Conservation (phyloP, 1,284 basidiomycete genomes). For the Butyriboletus appendiculatus region DNA sequence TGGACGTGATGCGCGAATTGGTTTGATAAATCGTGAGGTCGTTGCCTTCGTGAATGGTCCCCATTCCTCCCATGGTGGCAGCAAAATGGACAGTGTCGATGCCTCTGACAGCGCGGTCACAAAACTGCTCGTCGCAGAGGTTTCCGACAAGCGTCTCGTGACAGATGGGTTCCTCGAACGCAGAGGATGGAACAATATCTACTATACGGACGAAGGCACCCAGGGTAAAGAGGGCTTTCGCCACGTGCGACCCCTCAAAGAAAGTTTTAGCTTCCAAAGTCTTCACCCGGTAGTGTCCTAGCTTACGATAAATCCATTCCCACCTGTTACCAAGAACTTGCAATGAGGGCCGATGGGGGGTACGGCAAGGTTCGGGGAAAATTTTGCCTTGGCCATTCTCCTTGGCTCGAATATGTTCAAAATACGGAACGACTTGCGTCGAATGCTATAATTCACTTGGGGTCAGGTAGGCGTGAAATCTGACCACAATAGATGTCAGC, state of each 20-base stretch:
- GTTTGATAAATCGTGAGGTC: slow-evolving; percentile 49
- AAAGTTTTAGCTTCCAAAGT: neutral
- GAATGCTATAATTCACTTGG: neutral
- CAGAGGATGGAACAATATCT: slow-evolving; percentile 39
- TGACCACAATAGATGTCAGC: neutral
- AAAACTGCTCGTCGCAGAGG: slow-evolving; percentile 46
- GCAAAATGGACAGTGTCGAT: slow-evolving; percentile 54
- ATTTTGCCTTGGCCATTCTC: slow-evolving; percentile 4
- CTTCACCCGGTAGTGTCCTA: neutral
- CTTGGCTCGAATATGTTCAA: neutral
- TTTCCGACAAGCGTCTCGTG: slow-evolving; percentile 46
- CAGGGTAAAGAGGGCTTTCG: slow-evolving; percentile 36
- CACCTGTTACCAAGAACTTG: slow-evolving; percentile 52
- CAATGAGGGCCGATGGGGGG: slow-evolving; percentile 2
- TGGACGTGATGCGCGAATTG: slow-evolving; percentile 52
- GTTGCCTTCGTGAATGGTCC: slow-evolving; percentile 54
- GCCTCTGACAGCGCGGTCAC: slow-evolving; percentile 39
- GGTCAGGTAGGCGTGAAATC: neutral
- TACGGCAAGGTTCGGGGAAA: neutral
- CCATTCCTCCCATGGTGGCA: slow-evolving; percentile 64
- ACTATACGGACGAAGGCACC: slow-evolving; percentile 45
- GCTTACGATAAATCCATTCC: slow-evolving; percentile 58
- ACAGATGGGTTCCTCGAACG: slow-evolving; percentile 30
- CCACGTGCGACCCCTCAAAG: slow-evolving; percentile 53
- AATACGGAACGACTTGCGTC: neutral